Conservation (phyloP, 2,329 filamentous ascomycete genomes). For the Phialophora tarda region DNA sequence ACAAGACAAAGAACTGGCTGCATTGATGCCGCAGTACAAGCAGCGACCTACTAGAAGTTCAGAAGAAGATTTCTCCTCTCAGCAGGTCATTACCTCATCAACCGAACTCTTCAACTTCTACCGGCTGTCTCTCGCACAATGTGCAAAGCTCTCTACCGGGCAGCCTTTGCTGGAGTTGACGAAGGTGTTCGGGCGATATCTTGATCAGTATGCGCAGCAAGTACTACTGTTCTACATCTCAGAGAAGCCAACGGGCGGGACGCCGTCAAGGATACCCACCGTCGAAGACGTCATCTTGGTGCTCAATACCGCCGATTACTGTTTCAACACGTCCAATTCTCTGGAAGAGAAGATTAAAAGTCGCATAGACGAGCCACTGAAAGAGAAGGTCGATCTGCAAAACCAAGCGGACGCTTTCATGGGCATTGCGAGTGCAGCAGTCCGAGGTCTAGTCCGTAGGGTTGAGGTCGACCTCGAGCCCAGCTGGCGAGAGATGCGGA, state of each 20-base stretch:
- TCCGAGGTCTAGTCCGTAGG: slow-evolving; percentile 80
- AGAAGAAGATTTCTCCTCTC: slow-evolving; percentile 90
- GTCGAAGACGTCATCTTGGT: slow-evolving; percentile 83
- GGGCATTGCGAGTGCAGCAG: slow-evolving; percentile 86
- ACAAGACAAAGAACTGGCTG: slow-evolving; percentile 84
- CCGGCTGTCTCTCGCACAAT: slow-evolving; percentile 88
- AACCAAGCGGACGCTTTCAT: slow-evolving; percentile 95
- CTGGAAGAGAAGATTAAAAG: slow-evolving; percentile 93
- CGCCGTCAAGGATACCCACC: slow-evolving; percentile 56
- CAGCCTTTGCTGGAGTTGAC: slow-evolving; percentile 83
- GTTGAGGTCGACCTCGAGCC: slow-evolving; percentile 83
- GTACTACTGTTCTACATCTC: slow-evolving; percentile 77
- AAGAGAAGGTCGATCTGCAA: slow-evolving; percentile 80
- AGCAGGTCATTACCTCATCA: slow-evolving; percentile 88
- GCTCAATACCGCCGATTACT: slow-evolving; percentile 96
- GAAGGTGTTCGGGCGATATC: slow-evolving; percentile 84
- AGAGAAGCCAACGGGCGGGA: slow-evolving; percentile 62
- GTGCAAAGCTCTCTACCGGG: slow-evolving; percentile 93
- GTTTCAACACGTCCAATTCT: slow-evolving; percentile 89
- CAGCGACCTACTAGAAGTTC: slow-evolving; percentile 76
- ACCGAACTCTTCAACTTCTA: slow-evolving; percentile 98
- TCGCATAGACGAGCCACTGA: slow-evolving; percentile 80
- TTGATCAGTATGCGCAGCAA: slow-evolving; percentile 94
- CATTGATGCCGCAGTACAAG: slow-evolving; percentile 86
- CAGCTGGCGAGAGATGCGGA: slow-evolving; percentile 95